A percentile compares a stretch with the other conserved stretches of the same genome.
These are phyloP conservation scores for Stephanodiscus triporus DNA, from an alignment of 108 stramenopile genomes.

Conservation along the genomic window DNA sequence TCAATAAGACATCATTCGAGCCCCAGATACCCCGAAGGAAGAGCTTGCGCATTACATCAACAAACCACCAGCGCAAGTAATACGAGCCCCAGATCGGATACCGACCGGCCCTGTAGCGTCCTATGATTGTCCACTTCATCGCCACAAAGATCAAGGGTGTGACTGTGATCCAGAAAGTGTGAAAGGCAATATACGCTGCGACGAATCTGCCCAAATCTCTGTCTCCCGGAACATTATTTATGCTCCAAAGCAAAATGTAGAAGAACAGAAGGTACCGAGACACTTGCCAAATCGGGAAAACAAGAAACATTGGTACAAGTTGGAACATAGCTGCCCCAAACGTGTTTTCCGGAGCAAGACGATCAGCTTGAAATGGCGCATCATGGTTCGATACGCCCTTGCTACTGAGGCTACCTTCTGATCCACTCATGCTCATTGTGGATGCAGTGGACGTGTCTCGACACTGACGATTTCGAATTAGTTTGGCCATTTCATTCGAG, in stretches of 20 bases:
- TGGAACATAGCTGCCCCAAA: constrained; percentile 35
- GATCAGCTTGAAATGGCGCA: constrained; percentile 30
- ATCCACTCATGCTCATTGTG: not conserved
- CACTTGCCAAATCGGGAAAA: constrained; percentile 58
- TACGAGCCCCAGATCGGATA: constrained; percentile 57
- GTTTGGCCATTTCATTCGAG: constrained; percentile 47
- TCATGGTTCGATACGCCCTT: constrained; percentile 18
- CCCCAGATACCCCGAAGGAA: not conserved
- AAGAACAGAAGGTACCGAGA: constrained; percentile 61
- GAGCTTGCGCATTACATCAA: constrained; percentile 22
- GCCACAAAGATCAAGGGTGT: constrained; percentile 59
- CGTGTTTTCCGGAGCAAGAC: constrained; percentile 15
- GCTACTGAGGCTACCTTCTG: not conserved
- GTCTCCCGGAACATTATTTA: constrained; percentile 29
- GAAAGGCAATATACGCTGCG: constrained; percentile 48
- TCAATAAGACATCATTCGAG: not conserved
- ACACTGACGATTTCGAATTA: constrained; percentile 33
- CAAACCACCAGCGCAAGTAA: constrained; percentile 77
- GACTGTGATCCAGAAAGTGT: constrained; percentile 48
- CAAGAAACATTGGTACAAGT: constrained; percentile 43
- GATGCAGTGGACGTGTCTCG: constrained; percentile 4
- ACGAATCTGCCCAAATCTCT: constrained; percentile 43
- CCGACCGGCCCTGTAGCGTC: constrained; percentile 55
- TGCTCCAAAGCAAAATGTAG: constrained; percentile 29
- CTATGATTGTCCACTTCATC: constrained; percentile 66